Evolutionary conservation across 768 basidiomycete species (phyloP).

Genomic region (Lepiota subincarnata): DNA sequence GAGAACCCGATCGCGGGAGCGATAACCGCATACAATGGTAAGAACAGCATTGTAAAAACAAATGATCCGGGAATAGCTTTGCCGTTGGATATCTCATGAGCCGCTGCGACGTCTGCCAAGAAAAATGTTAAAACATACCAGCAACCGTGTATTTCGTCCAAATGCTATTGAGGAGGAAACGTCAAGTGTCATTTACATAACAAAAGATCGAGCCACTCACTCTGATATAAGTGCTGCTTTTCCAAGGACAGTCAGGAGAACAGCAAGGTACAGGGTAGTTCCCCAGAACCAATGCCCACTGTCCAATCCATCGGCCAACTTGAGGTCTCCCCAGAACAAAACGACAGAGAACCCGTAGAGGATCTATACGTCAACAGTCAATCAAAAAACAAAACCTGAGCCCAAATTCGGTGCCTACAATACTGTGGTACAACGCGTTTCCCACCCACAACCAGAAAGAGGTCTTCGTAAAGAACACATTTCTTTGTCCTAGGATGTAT

Average conservation of each 20-base stretch:
- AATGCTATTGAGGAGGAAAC: slow-evolving; percentile 46
- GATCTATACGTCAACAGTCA: slow-evolving; percentile 43
- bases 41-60: slow-evolving; percentile 91
- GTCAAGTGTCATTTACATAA: not conserved
- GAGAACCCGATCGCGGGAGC: slow-evolving; percentile 89
- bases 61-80: slow-evolving; percentile 94
- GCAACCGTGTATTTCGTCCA: slow-evolving; percentile 99
- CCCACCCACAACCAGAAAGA: slow-evolving; percentile 91
- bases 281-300: slow-evolving; percentile 99
- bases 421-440: slow-evolving; percentile 87
- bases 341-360: slow-evolving; percentile 85
- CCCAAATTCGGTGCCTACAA: slow-evolving; percentile 46
- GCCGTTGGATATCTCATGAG: slow-evolving; percentile 19
- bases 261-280: slow-evolving; percentile 89
- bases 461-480: slow-evolving; percentile 87
- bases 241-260: slow-evolving; percentile 91
- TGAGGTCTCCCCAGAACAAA: slow-evolving; percentile 91
- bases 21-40: slow-evolving; percentile 85
- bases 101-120: not conserved
- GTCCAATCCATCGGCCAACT: slow-evolving; percentile 74
- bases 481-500: slow-evolving; percentile 91
- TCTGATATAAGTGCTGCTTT: slow-evolving; percentile 97
- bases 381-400: not conserved
- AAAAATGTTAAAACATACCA: slow-evolving; percentile 38
- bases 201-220: slow-evolving; percentile 49